A percentile compares a stretch with the other conserved stretches of the same genome.
phyloP scores from a whole-genome alignment of 352 stramenopile genomes.

The Pelagophyceae sp. region DNA sequence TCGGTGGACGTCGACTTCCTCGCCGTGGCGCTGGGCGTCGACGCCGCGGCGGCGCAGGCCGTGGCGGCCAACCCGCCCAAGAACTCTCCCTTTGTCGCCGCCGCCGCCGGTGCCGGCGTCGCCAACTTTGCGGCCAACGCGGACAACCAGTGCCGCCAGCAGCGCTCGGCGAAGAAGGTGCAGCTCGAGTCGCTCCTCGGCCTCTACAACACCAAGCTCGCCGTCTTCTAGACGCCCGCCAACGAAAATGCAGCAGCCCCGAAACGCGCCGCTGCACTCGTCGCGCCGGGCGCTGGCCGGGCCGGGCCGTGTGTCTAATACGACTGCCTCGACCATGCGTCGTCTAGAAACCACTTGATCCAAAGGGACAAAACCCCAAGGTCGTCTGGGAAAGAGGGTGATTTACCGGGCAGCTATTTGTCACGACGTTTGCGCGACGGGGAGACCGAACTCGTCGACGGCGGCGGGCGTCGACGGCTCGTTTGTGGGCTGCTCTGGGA shows the following conservation, averaged over 20 bases:
- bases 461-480: constrained; percentile 23
- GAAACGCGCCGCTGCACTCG: too few relatives aligned
- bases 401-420: too few relatives aligned
- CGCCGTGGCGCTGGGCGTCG: not conserved
- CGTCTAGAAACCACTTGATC: too few relatives aligned
- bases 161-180: not conserved
- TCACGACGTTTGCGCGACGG: constrained; percentile 14
- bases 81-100: not conserved
- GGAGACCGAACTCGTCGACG: constrained; percentile 22
- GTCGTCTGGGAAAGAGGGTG: too few relatives aligned
- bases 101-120: not conserved
- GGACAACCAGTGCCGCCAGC: constrained; percentile 7
- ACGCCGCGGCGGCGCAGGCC: not conserved
- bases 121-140: constrained; percentile 2
- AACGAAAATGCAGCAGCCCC: too few relatives aligned
- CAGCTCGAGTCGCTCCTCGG: not conserved
- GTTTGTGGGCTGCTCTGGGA: constrained; percentile 43
- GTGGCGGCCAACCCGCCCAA: not conserved
- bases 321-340: too few relatives aligned
- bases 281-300: too few relatives aligned
- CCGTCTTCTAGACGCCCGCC: not conserved
- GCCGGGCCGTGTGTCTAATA: too few relatives aligned
- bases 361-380: too few relatives aligned
- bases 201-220: not conserved
- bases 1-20: not conserved